phyloP scores from a whole-genome alignment of 495 filamentous ascomycete genomes.

The Arthonia radiata region DNA sequence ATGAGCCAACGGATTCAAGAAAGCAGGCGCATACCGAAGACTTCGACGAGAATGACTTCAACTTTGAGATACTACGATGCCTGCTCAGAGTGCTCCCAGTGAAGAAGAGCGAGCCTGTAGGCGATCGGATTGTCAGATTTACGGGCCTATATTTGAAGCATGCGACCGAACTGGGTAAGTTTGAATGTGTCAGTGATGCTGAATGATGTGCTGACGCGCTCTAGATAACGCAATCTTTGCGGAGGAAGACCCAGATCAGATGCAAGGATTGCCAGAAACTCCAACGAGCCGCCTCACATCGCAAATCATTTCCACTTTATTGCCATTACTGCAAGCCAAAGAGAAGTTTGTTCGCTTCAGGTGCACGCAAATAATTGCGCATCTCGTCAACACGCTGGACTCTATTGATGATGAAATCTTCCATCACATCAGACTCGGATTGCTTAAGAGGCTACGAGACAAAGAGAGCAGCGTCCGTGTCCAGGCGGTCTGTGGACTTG shows the following conservation, averaged over 20 bases:
- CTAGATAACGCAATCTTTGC: constrained; percentile 25
- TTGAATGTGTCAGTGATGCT: constrained; percentile 9
- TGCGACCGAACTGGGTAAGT: constrained; percentile 59
- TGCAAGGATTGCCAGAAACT: constrained; percentile 45
- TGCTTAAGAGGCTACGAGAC: constrained; percentile 68
- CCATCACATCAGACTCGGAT: constrained; percentile 43
- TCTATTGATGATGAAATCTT: constrained; percentile 79
- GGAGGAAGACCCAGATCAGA: constrained; percentile 26
- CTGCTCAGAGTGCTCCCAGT: constrained; percentile 58
- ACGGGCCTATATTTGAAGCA: constrained; percentile 61
- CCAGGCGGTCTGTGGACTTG: constrained; percentile 80
- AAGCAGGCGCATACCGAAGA: constrained; percentile 15
- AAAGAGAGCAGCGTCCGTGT: constrained; percentile 80
- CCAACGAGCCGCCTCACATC: constrained; percentile 55
- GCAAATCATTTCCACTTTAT: constrained; percentile 39
- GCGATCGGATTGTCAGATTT: constrained; percentile 66
- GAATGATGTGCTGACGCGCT: constrained; percentile 1
- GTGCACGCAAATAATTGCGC: constrained; percentile 65
- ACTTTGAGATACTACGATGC: constrained; percentile 58
- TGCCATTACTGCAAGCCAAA: constrained; percentile 51
- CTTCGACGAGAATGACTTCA: constrained; percentile 66
- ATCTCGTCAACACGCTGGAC: constrained; percentile 74
- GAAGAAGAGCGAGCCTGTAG: constrained; percentile 78
- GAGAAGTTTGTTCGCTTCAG: constrained; percentile 85
- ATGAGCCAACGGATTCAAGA: constrained; percentile 32